These are phyloP conservation scores for Rhododendron kiyosumense DNA, from an alignment of 148 eudicot genomes.

Conservation along the genomic window DNA sequence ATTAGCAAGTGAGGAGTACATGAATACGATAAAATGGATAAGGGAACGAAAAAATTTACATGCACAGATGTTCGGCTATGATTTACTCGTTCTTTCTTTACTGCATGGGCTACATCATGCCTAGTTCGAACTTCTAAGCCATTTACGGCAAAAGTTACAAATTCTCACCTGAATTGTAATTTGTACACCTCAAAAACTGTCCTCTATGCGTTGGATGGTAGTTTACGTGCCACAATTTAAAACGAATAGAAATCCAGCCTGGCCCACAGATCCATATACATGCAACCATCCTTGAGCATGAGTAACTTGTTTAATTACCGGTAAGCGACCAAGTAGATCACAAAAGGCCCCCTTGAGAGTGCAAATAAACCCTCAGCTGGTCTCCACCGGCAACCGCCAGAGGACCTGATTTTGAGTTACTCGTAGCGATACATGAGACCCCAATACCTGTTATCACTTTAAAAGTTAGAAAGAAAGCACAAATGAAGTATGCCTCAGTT, in stretches of 20 bases:
- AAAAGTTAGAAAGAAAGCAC: not conserved
- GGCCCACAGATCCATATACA: not conserved
- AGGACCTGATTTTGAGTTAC: conserved; percentile 42
- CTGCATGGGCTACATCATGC: not conserved
- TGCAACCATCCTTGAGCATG: not conserved
- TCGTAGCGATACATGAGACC: conserved; percentile 58
- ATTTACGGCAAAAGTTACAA: not conserved
- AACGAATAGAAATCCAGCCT: not conserved
- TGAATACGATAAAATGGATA: not conserved
- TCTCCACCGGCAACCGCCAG: conserved; percentile 62
- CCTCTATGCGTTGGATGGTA: not conserved
- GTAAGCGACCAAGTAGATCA: not conserved
- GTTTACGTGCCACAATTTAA: not conserved
- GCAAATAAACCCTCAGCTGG: conserved; percentile 54
- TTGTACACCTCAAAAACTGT: not conserved
- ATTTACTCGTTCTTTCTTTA: not conserved
- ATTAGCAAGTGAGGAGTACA: not conserved
- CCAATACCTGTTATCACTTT: conserved; percentile 38
- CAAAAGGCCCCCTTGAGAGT: conserved; percentile 10
- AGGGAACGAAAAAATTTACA: not conserved
- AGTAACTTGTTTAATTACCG: not conserved
- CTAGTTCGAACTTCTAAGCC: not conserved
- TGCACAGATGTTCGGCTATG: not conserved
- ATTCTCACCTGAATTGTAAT: not conserved
- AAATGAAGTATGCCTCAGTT: not conserved